Conservation (phyloP, 1,139 yeast genomes). For the Geotrichum histeridarum region DNA sequence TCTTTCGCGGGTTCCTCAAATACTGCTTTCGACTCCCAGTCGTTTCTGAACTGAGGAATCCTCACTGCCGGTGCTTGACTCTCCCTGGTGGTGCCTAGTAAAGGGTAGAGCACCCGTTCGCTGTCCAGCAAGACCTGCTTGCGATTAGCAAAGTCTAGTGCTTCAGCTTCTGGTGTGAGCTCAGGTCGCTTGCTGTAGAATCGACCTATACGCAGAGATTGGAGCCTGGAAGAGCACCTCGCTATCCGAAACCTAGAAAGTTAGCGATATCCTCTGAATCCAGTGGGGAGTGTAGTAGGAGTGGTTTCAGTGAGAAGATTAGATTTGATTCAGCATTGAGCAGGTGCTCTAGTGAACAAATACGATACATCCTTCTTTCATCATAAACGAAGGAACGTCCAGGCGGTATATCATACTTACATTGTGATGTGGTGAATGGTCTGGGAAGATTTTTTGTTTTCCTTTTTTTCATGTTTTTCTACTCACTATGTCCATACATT, state of each 20-base stretch:
- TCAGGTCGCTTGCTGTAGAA: constrained; percentile 14
- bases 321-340: constrained; percentile 12
- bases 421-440: background rate
- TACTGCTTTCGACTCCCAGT: constrained; percentile 22
- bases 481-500: too few species aligned
- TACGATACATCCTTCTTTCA: constrained; percentile 6
- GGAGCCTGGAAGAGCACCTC: background rate
- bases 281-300: background rate
- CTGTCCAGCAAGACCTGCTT: constrained; percentile 28
- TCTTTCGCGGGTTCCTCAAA: constrained; percentile 18
- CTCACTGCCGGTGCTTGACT: constrained; percentile 18
- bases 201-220: constrained; percentile 1
- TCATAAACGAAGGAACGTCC: background rate
- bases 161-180: constrained; percentile 30
- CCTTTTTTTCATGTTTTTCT: too few species aligned
- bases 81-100: constrained; percentile 20
- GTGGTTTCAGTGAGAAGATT: constrained; percentile 25
- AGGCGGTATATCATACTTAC: background rate
- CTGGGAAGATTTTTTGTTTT: background rate
- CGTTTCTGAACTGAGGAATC: constrained; percentile 25
- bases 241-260: background rate
- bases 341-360: background rate
- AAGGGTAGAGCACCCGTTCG: constrained; percentile 25
- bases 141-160: constrained; percentile 44
- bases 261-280: background rate